Evolutionary conservation across 768 basidiomycete species (phyloP).

Genomic region (Tulasnella sp.): DNA sequence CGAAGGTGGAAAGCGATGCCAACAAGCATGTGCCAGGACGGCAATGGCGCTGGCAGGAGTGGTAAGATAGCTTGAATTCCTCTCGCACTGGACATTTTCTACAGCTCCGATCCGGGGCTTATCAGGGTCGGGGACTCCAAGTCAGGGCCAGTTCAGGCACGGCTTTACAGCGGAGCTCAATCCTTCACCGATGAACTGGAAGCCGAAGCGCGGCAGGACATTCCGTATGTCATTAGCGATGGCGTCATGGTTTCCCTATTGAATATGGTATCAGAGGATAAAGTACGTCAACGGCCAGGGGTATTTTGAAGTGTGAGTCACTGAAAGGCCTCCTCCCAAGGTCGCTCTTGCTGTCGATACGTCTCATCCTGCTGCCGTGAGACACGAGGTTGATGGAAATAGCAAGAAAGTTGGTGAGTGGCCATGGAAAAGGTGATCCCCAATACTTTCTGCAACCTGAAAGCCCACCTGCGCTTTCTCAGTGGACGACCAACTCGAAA

Average conservation of each 20-base stretch:
- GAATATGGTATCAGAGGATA: slow-evolving; percentile 71
- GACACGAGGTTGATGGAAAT: slow-evolving; percentile 60
- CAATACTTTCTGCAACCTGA: not conserved
- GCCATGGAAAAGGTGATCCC: not conserved
- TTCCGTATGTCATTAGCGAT: slow-evolving; percentile 34
- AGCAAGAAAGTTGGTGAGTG: slow-evolving; percentile 75
- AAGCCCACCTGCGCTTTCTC: not conserved
- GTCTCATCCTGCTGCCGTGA: slow-evolving; percentile 42
- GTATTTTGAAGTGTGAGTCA: not conserved
- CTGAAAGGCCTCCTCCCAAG: slow-evolving; percentile 26
- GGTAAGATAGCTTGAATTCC: slow-evolving; percentile 26
- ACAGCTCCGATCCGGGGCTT: not conserved
- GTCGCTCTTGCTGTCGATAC: slow-evolving; percentile 65
- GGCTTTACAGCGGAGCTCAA: slow-evolving; percentile 61
- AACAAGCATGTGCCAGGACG: slow-evolving; percentile 58
- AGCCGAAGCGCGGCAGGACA: slow-evolving; percentile 21
- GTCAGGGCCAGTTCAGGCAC: slow-evolving; percentile 49
- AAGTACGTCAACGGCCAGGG: slow-evolving; percentile 31
- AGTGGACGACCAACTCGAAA: slow-evolving; percentile 85
- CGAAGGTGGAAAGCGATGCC: slow-evolving; percentile 52
- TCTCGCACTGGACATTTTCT: not conserved
- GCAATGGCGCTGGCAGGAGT: slow-evolving; percentile 59
- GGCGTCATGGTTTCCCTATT: slow-evolving; percentile 70
- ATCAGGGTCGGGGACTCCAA: slow-evolving; percentile 44
- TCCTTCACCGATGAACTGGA: slow-evolving; percentile 39